Evolutionary conservation across 306 rosid genomes (phyloP).

Genomic region (Citrullus colocynthis): DNA sequence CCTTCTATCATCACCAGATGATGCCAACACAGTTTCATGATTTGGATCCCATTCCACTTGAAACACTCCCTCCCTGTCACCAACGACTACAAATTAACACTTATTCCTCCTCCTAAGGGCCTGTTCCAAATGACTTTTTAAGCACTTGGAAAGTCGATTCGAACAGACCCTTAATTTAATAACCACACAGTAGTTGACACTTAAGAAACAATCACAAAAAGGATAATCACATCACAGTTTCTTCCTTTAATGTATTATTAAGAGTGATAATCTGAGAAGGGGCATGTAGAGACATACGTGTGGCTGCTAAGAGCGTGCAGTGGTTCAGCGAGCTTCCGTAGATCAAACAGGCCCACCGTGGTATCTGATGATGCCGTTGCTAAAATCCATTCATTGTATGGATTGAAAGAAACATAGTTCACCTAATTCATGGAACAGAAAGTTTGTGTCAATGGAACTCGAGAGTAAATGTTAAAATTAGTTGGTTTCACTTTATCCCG

Average conservation of each 20-base stretch:
- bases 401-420: conserved; percentile 78
- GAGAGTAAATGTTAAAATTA: background rate
- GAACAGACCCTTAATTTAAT: too few species aligned
- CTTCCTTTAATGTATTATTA: background rate
- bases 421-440: conserved; percentile 27
- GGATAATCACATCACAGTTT: background rate
- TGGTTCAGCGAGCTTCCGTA: conserved; percentile 51
- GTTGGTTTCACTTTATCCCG: background rate
- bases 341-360: conserved; percentile 65
- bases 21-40: conserved; percentile 77
- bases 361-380: conserved; percentile 95
- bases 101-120: background rate
- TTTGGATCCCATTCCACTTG: conserved; percentile 99
- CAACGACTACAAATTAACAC: background rate
- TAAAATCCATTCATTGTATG: conserved; percentile 71
- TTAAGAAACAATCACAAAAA: background rate
- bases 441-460: background rate
- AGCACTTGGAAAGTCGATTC: background rate
- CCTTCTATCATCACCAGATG: conserved; percentile 81
- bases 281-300: conserved; percentile 31
- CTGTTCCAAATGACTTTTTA: background rate
- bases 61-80: conserved; percentile 73
- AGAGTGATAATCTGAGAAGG: background rate
- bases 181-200: too few species aligned
- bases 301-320: conserved; percentile 72